Conservation (phyloP, 1,284 basidiomycete genomes). For the Malassezia pachydermatis region DNA sequence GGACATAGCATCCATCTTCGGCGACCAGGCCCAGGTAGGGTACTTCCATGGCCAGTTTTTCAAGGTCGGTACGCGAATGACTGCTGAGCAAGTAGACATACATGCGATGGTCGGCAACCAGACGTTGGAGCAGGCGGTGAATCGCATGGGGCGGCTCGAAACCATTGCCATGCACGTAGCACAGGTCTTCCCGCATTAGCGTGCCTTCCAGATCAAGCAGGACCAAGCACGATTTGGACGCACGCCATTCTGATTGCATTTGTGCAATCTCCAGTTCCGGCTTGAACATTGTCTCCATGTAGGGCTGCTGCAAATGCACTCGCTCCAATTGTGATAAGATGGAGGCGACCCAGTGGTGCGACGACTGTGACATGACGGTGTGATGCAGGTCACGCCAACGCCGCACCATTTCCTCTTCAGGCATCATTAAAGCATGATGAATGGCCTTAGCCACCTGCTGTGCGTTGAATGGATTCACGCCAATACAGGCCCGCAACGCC, state of each 20-base stretch:
- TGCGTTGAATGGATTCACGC: slow-evolving; percentile 59
- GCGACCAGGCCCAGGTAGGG: slow-evolving; percentile 69
- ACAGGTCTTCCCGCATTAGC: slow-evolving; percentile 53
- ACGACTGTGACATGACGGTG: slow-evolving; percentile 75
- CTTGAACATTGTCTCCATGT: slow-evolving; percentile 35
- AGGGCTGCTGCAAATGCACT: slow-evolving; percentile 40
- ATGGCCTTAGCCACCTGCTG: slow-evolving; percentile 59
- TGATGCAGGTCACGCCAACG: slow-evolving; percentile 77
- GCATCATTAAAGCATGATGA: slow-evolving; percentile 64
- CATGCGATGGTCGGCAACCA: slow-evolving; percentile 60
- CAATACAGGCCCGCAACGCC: slow-evolving; percentile 72
- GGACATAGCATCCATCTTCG: slow-evolving; percentile 77
- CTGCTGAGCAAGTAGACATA: slow-evolving; percentile 76
- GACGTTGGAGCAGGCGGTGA: slow-evolving; percentile 56
- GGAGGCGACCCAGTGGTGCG: slow-evolving; percentile 68
- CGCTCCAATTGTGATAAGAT: slow-evolving; percentile 55
- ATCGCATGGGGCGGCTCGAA: slow-evolving; percentile 56
- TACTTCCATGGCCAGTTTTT: slow-evolving; percentile 51
- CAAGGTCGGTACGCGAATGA: slow-evolving; percentile 58
- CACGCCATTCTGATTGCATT: slow-evolving; percentile 50
- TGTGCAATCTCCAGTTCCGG: slow-evolving; percentile 44
- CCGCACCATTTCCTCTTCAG: slow-evolving; percentile 59
- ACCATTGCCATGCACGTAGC: slow-evolving; percentile 40
- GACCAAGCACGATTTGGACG: slow-evolving; percentile 56
- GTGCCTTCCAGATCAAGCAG: slow-evolving; percentile 72